phyloP scores from a whole-genome alignment of 257 asterid genomes.

The Fraxinus anomala region DNA sequence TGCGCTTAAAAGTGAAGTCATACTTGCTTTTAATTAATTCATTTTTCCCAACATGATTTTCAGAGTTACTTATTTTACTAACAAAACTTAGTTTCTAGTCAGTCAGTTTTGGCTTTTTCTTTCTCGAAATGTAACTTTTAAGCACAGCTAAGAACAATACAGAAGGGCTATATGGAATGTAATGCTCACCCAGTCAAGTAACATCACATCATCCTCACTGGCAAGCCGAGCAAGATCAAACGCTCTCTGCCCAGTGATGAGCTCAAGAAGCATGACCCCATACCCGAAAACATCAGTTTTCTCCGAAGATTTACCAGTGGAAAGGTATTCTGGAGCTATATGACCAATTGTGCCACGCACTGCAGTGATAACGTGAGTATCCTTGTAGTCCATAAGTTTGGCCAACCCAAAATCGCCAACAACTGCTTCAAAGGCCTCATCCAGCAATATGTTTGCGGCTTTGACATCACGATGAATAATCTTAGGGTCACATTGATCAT shows the following conservation, averaged over 20 bases:
- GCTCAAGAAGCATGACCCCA: slow-evolving; percentile 97
- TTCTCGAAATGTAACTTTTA: too few relatives aligned
- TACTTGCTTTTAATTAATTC: too few relatives aligned
- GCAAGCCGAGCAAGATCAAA: slow-evolving; percentile 94
- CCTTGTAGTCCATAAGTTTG: slow-evolving; percentile 94
- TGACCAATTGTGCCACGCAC: slow-evolving; percentile 91
- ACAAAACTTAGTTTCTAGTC: too few relatives aligned
- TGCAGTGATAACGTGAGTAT: slow-evolving; percentile 89
- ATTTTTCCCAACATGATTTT: too few relatives aligned
- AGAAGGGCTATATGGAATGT: not conserved
- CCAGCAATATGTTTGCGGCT: slow-evolving; percentile 83
- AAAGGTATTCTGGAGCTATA: slow-evolving; percentile 82
- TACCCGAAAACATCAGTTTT: slow-evolving; percentile 92
- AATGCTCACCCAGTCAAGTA: slow-evolving; percentile 86
- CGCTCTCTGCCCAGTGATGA: slow-evolving; percentile 89
- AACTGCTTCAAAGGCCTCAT: slow-evolving; percentile 92
- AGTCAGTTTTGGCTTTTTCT: too few relatives aligned
- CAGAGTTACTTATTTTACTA: too few relatives aligned
- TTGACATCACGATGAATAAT: slow-evolving; percentile 91
- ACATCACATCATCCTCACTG: slow-evolving; percentile 85
- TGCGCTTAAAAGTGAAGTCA: too few relatives aligned
- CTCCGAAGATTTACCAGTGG: slow-evolving; percentile 85
- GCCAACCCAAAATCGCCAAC: slow-evolving; percentile 96
- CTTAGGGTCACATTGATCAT: slow-evolving; percentile 87
- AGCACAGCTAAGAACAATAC: not conserved